Evolutionary conservation across 768 basidiomycete genomes (phyloP).

Genomic region (Boletus sensibilis): DNA sequence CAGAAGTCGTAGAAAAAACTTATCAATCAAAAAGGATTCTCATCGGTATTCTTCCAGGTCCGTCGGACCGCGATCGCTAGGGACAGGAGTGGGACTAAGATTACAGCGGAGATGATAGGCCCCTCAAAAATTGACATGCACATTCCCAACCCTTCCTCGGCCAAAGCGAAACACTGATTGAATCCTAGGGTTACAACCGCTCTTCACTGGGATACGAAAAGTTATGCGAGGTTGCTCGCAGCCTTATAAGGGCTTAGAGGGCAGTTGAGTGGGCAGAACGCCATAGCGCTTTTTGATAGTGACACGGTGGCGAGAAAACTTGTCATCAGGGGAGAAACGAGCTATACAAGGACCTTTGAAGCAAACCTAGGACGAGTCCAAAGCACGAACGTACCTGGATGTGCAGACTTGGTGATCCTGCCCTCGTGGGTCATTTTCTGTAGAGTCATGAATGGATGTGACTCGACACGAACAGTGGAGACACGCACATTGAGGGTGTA

Average conservation of each 20-base stretch:
- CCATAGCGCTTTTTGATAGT: conserved; percentile 94
- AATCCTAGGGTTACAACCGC: not conserved
- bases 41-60: too few relatives aligned
- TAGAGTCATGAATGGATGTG: conserved; percentile 4
- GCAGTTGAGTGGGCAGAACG: conserved; percentile 86
- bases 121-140: not conserved
- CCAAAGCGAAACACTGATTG: not conserved
- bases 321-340: conserved; percentile 98
- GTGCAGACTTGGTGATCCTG: conserved; percentile 90
- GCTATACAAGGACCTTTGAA: conserved; percentile 46
- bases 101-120: not conserved
- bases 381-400: conserved; percentile 68
- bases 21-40: too few relatives aligned
- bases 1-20: too few relatives aligned
- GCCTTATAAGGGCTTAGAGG: conserved; percentile 78
- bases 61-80: too few relatives aligned
- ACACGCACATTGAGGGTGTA: conserved; percentile 89
- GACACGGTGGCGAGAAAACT: conserved; percentile 96
- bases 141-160: too few relatives aligned
- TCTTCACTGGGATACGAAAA: not conserved
- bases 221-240: not conserved
- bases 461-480: not conserved
- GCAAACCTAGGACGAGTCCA: not conserved
- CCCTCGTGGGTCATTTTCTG: conserved; percentile 86
- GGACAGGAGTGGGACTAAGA: too few relatives aligned